phyloP scores from a whole-genome alignment of 225 moss, liverwort and hornwort species.

The Sphagnum tenellum region DNA sequence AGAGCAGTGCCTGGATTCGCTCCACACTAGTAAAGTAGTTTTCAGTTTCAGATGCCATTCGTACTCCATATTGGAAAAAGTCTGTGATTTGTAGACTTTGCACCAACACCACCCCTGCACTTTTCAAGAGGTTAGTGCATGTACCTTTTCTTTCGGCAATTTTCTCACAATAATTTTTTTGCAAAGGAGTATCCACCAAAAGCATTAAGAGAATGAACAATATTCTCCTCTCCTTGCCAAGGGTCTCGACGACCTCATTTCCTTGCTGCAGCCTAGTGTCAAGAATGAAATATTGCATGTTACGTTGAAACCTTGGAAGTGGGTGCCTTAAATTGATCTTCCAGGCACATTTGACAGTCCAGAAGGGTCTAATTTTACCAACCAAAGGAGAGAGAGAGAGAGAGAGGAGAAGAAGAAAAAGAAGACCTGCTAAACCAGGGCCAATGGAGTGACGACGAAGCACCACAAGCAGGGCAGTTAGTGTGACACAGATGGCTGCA shows the following conservation, averaged over 20 bases:
- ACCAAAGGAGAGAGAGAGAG: not conserved
- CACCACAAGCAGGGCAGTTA: constrained; percentile 48
- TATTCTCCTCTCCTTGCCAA: no score
- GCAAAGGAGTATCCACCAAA: no score
- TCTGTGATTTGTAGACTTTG: constrained; percentile 92
- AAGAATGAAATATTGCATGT: not conserved
- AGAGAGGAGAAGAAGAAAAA: not conserved
- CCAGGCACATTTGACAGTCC: no score
- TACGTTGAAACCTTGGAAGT: not conserved
- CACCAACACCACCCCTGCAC: constrained; percentile 73
- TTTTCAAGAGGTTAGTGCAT: no score
- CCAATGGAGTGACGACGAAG: constrained; percentile 48
- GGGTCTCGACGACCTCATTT: no score
- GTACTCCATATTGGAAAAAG: constrained; percentile 80
- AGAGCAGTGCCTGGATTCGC: constrained; percentile 53
- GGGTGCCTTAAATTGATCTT: no score
- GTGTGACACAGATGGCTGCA: constrained; percentile 53
- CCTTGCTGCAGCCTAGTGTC: no score
- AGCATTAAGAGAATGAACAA: no score
- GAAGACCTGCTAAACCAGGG: constrained; percentile 65
- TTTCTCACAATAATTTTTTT: no score
- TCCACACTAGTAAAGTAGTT: constrained; percentile 89
- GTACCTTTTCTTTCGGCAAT: no score
- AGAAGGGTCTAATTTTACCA: not conserved
- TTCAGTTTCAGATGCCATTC: constrained; percentile 72